Evolutionary conservation across 208 protist genomes (phyloP).

Genomic region (Leishmania tarentolae): DNA sequence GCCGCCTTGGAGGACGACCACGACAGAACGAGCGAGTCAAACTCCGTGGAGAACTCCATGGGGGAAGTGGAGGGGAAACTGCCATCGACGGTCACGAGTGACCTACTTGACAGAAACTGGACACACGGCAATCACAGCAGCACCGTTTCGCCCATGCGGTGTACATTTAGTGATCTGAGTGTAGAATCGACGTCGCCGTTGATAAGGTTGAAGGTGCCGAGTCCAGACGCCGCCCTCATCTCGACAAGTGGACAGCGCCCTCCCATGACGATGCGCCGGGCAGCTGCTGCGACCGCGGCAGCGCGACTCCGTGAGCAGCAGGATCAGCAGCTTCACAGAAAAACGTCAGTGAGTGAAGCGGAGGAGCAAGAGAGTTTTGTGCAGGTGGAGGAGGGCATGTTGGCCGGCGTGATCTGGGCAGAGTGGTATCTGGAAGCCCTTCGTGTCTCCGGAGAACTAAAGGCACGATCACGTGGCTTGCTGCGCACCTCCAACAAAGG

Average conservation of each 20-base stretch:
- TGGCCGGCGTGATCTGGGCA: slow-evolving; percentile 32
- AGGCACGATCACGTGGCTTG: background rate
- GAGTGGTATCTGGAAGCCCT: slow-evolving; percentile 64
- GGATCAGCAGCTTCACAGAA: slow-evolving; percentile 22
- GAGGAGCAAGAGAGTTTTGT: background rate
- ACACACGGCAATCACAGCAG: slow-evolving; percentile 1
- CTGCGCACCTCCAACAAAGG: background rate
- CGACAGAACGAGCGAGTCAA: background rate
- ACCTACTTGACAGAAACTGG: slow-evolving; percentile 7
- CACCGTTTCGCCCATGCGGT: slow-evolving; percentile 8
- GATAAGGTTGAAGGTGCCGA: slow-evolving; percentile 5
- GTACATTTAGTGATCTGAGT: slow-evolving; percentile 9
- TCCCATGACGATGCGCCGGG: slow-evolving; percentile 27
- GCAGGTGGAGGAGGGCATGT: slow-evolving; percentile 14
- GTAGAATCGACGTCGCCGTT: slow-evolving; percentile 8
- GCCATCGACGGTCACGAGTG: slow-evolving; percentile 1
- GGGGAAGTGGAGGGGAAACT: background rate
- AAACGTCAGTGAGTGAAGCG: background rate
- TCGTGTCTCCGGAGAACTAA: slow-evolving; percentile 19
- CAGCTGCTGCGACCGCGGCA: slow-evolving; percentile 2
- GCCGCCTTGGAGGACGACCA: background rate
- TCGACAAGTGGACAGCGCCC: slow-evolving; percentile 35
- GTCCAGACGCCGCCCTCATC: slow-evolving; percentile 22
- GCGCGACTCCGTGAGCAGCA: slow-evolving; percentile 25
- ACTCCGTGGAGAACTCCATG: slow-evolving; percentile 10